Evolutionary conservation across 176 grass and related monocot genomes (phyloP), one percentile per base, ranked within the genome.

Genomic region (Ensete ventricosum): DNA sequence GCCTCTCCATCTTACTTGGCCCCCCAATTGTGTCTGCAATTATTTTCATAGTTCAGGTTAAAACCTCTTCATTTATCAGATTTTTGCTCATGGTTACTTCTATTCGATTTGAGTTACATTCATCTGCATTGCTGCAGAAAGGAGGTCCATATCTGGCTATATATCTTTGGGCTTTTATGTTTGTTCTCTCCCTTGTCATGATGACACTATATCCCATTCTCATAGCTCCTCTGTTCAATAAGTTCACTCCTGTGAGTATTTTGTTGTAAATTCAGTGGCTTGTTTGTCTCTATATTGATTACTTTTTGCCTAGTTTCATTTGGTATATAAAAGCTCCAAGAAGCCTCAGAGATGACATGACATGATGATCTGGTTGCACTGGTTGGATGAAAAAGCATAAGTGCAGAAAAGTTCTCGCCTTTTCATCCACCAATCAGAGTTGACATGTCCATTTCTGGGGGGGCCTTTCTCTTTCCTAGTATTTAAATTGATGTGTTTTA

Each of bases 121-220:
- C 82, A 75, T 29, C 17, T 76, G 27, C 55, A 77, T 83, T 82
- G n/a, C 63, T 82, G 75, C 88, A 99, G 96, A 94, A 85, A 83
- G 96, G 96, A 86, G 96, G 96, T 51, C 91, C 96, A 78, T 99
- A 99, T 79, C 73, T 99, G 77, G 96, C 91, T 68, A 95, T 99
- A 78, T 99, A 99, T 78, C 90, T 99, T 20, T 99, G 91, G 88
- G 91, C 86, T 54, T 99, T 99, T 85, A 99, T 99, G 91, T 91
- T 99, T 87, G 82, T 80, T 19, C 81, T 99, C 43, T 85, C 88
- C 77, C 80, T 99, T 67, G 27, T 95, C 73, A 94, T 95, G 96
- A 94, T 95, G 91, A 95, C 96, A 79, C 77, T 95, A 55, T 99
- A 99, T 76, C 96, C 96, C 26, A 68, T 95, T 53, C 23, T 99